These are phyloP conservation scores for Tolypocladium nubicola DNA, from an alignment of 2,329 filamentous ascomycete genomes.

Conservation along the genomic window DNA sequence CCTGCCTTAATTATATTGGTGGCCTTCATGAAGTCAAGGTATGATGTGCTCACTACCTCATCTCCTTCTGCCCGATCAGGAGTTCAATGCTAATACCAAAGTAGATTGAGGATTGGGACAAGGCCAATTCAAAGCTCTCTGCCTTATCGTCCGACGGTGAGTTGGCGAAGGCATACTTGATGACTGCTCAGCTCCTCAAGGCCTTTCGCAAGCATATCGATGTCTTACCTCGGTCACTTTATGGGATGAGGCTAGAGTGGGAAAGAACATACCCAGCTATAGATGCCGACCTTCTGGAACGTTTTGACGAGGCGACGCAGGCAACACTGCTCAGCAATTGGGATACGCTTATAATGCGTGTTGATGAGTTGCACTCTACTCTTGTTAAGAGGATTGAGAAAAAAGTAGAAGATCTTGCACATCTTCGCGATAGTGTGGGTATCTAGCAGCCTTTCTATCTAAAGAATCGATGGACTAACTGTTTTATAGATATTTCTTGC, in stretches of 20 bases:
- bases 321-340: neutral
- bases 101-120: neutral
- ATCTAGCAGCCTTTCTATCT: neutral
- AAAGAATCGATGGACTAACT: too few relatives aligned
- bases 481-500: too few relatives aligned
- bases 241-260: neutral
- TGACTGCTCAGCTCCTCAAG: neutral
- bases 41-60: neutral
- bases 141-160: neutral
- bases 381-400: neutral
- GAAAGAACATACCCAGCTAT: neutral
- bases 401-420: neutral
- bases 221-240: neutral
- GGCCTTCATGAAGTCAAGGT: neutral
- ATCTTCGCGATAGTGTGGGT: neutral
- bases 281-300: neutral
- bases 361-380: neutral
- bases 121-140: neutral
- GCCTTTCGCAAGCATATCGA: neutral
- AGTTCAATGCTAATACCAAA: neutral
- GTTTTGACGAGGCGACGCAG: neutral
- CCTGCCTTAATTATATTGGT: neutral
- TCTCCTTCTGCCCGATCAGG: neutral
- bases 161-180: neutral
- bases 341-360: neutral